Base-by-base conservation (phyloP, 169 alveolate species). In the Cryptosporidium xiaoi region DNA sequence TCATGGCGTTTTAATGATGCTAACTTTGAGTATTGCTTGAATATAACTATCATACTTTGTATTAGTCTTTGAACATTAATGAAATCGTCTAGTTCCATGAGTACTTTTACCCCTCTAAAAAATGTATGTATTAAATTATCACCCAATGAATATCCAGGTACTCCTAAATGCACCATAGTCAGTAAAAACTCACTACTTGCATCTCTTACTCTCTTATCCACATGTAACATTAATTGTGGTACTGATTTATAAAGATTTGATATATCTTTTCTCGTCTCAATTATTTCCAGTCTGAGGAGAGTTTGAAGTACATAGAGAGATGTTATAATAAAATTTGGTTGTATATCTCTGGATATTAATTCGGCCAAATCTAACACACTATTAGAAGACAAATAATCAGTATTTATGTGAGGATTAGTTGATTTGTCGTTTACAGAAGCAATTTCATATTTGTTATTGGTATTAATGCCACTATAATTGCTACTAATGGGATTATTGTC, bases 151-250 rank as follows among this genome's bases (percentile, higher is more conserved):
- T 60, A 77, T 2, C 87, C 71, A 12, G 87, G 87, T 6, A 77
- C 51, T 20, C 87, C 87, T 46, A 77, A 20, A 55, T 55, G 15
- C 13, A 77, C 20, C 13, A 62, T 31, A 10, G 77, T 46, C 29
- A 62, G 44, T 48, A 77, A 62, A 15, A 68, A 77, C 36, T 77
- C 87, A 34, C 56, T 60, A 56, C 77, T 51, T 44, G 87, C 87
- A 48, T 77, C 71, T 60, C 87, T 77, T 64, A 77, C 33, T 31
- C 77, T 62, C 8, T 53, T 24, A 60, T 77, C 87, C 7, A 77
- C 71, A 40, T 77, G 87, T n/a, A 36, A 18, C 24, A 60, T 65
- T 46, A 77, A 66, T 46, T 62, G 60, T 33, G 87, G 87, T 31
- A 77, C 46, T 58, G 64, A 60, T 44, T 60, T 77, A 58, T 58